A percentile compares a stretch with the other conserved stretches of the same genome.
These are phyloP conservation scores for Tranzscheliella williamsii DNA, from an alignment of 1,284 basidiomycete species.

Conservation along the genomic window DNA sequence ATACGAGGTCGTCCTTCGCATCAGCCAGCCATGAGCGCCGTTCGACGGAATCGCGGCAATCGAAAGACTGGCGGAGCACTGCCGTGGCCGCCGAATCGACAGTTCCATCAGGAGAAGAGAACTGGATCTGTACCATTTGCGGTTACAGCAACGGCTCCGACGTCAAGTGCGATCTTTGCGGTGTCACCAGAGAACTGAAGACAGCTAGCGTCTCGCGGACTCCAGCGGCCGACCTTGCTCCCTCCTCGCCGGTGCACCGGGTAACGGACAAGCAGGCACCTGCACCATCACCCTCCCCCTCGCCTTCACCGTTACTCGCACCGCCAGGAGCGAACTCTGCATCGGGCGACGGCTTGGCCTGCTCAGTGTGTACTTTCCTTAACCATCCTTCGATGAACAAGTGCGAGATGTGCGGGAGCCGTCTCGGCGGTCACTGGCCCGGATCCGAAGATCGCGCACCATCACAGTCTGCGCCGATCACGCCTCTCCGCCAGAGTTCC, in stretches of 20 bases:
- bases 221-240: not conserved
- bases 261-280: not conserved
- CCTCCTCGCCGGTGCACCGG: not conserved
- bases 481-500: constrained; percentile 15
- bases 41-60: constrained; percentile 12
- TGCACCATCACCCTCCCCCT: not conserved
- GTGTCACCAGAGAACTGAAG: constrained; percentile 37
- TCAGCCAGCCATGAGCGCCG: not conserved
- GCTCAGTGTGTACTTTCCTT: constrained; percentile 86
- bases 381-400: constrained; percentile 75
- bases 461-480: constrained; percentile 15
- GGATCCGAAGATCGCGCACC: constrained; percentile 24
- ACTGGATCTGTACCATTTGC: constrained; percentile 54
- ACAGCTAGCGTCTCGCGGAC: constrained; percentile 1
- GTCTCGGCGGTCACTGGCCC: constrained; percentile 63
- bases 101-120: not conserved
- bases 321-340: not conserved
- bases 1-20: not conserved
- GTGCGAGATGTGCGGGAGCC: constrained; percentile 87
- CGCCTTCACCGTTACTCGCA: too few relatives aligned
- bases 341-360: constrained; percentile 60
- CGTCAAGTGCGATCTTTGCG: constrained; percentile 41
- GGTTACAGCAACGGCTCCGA: constrained; percentile 34
- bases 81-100: constrained; percentile 17
- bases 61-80: constrained; percentile 25